These are phyloP conservation scores for Xylogone sp. DNA, from an alignment of 2,329 filamentous ascomycete genomes.

Conservation along the genomic window DNA sequence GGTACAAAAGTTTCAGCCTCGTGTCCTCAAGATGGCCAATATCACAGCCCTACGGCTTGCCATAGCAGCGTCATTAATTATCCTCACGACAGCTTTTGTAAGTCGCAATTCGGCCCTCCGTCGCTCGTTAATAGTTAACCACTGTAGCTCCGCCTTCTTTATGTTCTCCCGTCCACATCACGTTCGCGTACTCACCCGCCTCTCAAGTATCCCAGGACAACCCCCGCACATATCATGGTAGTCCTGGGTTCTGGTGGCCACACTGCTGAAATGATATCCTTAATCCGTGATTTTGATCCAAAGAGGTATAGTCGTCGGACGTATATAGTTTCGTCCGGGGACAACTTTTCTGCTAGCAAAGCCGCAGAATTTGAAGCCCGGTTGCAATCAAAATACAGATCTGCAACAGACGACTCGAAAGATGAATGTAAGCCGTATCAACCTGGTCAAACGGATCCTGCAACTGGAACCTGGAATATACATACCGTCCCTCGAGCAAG, in stretches of 20 bases:
- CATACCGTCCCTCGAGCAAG: slow-evolving; percentile 71
- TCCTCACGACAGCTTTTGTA: slow-evolving; percentile 21
- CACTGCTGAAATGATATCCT: slow-evolving; percentile 88
- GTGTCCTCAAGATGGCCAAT: slow-evolving; percentile 16
- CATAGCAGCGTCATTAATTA: slow-evolving; percentile 15
- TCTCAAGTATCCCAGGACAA: slow-evolving; percentile 18
- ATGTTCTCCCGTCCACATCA: slow-evolving; percentile 20
- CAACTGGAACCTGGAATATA: slow-evolving; percentile 35
- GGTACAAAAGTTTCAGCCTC: slow-evolving; percentile 11
- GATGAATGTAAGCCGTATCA: slow-evolving; percentile 7
- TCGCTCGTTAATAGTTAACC: neutral
- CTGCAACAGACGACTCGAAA: slow-evolving; percentile 4
- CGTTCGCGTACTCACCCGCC: slow-evolving; percentile 1
- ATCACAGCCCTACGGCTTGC: slow-evolving; percentile 21
- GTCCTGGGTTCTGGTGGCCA: slow-evolving; percentile 92
- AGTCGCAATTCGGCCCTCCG: slow-evolving; percentile 3
- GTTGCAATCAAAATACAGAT: slow-evolving; percentile 21
- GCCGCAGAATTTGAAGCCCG: slow-evolving; percentile 59
- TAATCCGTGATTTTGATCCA: slow-evolving; percentile 61
- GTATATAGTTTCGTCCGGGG: slow-evolving; percentile 76
- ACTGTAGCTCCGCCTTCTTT: slow-evolving; percentile 24
- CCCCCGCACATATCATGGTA: slow-evolving; percentile 62
- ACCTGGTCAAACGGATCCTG: slow-evolving; percentile 10
- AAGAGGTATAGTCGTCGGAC: slow-evolving; percentile 62
- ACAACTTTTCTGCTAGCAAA: slow-evolving; percentile 64